These are phyloP conservation scores for Anaeramoeba ignava DNA, from an alignment of 78 protist species.

Conservation along the genomic window DNA sequence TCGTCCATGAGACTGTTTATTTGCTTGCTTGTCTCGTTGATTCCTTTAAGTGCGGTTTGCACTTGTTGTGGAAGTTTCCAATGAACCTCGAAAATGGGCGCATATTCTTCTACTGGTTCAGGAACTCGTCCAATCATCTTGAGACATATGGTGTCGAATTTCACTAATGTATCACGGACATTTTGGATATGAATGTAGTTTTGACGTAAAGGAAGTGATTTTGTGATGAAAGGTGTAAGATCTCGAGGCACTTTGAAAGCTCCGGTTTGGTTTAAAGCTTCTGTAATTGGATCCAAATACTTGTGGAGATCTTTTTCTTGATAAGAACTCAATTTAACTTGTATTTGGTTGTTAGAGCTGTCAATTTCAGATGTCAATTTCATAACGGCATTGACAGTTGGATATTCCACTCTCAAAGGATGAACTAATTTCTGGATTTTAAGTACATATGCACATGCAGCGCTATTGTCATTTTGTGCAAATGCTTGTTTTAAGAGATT, in stretches of 20 bases:
- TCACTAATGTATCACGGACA: neutral
- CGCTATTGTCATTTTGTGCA: neutral
- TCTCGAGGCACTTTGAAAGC: neutral
- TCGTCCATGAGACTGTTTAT: neutral
- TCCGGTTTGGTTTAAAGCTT: neutral
- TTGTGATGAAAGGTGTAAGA: neutral
- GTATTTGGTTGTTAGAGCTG: neutral
- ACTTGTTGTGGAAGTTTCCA: neutral
- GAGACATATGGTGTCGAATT: neutral
- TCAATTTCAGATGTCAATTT: neutral
- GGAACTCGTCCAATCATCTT: neutral
- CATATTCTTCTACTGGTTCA: neutral
- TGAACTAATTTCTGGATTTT: neutral
- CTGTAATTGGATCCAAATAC: neutral
- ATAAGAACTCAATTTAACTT: neutral
- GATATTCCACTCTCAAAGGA: neutral
- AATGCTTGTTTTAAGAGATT: neutral
- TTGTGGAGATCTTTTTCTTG: neutral
- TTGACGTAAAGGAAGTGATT: neutral
- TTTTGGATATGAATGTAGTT: neutral
- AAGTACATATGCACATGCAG: neutral
- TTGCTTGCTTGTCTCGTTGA: neutral
- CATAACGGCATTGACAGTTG: neutral
- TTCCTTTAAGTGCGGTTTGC: neutral
- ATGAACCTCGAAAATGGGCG: neutral